Evolutionary conservation across 176 grass and related monocot species (phyloP), one percentile per base, ranked within the genome.

Genomic region (Elymus sibiricus): DNA sequence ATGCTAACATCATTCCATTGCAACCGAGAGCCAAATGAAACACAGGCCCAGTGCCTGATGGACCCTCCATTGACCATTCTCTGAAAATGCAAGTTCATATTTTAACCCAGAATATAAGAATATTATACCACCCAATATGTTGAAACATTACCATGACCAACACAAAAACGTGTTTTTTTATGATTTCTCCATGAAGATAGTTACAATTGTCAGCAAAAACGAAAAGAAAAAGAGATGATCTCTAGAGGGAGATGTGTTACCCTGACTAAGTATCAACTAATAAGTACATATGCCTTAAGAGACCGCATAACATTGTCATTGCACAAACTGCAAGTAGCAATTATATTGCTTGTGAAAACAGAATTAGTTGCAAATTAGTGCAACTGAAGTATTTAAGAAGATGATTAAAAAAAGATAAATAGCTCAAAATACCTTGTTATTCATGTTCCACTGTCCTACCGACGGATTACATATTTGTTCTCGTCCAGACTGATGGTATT

Each of bases 401-500:
- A 61, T 56, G 53, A 24, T n/a, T 47, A 13, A 64, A 12, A 64
- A 12, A 88, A 70, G 14, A 85, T 27, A 76, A 51, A 51, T 51
- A 51, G 47, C 15, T 51, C 15, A 49, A 49, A 49, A 16, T 87
- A 93, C 93, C 93, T 95, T 94, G 58, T 88, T 92, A 31, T 89
- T 94, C 95, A 95, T 95, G 76, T 95, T 98, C 95, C 95, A 95
- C 46, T 94, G 93, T 70, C 95, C 95, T 27, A 94, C 40, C 12
- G 9, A 40, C 70, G 95, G 95, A 80, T 24, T 68, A 46, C 93
- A 94, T 3, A 83, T 49, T 53, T 85, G 94, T 31, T 98, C 87
- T 71, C 80, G 74, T 64, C 95, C 95, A 34, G 93, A 83, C 32
- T 98, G 86, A 22, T 94, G 91, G 73, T 98, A 98, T 79, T 98